Conservation (phyloP, 805 yeast species). For the Lipomyces yamadae region DNA sequence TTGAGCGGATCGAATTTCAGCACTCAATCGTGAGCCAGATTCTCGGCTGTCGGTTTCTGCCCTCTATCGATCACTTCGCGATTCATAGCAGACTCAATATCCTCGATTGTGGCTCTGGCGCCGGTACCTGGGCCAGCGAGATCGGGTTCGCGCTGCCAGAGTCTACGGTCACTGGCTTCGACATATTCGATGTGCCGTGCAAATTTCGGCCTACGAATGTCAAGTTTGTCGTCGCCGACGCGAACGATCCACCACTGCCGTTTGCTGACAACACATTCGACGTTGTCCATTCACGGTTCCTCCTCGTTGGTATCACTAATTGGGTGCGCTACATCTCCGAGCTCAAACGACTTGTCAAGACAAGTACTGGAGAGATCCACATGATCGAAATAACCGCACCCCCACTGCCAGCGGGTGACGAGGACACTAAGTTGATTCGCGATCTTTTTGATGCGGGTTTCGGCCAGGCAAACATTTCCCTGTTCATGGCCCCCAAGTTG, state of each 20-base stretch:
- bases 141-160: conserved; percentile 26
- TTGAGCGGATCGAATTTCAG: conserved; percentile 24
- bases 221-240: conserved; percentile 22
- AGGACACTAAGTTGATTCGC: background rate
- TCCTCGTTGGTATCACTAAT: conserved; percentile 17
- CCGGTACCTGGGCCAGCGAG: conserved; percentile 31
- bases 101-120: conserved; percentile 27
- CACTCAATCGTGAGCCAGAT: conserved; percentile 21
- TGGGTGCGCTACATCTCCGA: conserved; percentile 24
- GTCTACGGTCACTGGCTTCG: conserved; percentile 22
- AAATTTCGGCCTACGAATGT: conserved; percentile 23
- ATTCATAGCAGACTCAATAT: conserved; percentile 11
- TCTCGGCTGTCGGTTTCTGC: conserved; percentile 29
- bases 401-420: background rate
- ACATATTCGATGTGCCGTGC: conserved; percentile 5
- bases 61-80: conserved; percentile 23
- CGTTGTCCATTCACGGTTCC: conserved; percentile 23
- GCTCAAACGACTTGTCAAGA: conserved; percentile 26
- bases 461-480: conserved; percentile 4
- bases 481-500: conserved; percentile 11
- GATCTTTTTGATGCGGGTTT: background rate
- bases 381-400: conserved; percentile 21
- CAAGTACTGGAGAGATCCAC: conserved; percentile 23
- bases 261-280: conserved; percentile 14
- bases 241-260: conserved; percentile 20